Percentiles rank a stretch among this genome's conserved stretches.
Evolutionary conservation across 176 grass and related monocot species (phyloP).

Genomic region (Saccharum officinarum): DNA sequence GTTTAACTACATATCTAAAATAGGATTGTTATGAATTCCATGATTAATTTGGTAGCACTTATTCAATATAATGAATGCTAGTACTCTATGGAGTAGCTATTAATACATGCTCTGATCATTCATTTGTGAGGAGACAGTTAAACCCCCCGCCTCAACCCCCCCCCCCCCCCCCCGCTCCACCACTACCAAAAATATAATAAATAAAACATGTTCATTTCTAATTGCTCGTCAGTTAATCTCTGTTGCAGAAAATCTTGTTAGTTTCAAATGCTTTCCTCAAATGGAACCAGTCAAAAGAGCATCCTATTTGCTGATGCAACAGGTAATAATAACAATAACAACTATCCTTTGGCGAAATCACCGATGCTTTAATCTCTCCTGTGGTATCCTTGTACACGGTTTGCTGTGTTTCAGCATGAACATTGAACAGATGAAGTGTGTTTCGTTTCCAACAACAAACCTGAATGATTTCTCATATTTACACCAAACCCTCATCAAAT

Average conservation of each 20-base stretch:
- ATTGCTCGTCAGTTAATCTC: background rate
- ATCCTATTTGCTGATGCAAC: background rate
- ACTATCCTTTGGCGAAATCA: background rate
- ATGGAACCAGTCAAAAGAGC: background rate
- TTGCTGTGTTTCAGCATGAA: background rate
- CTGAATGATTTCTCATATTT: constrained; percentile 46
- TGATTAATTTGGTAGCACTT: too few species aligned
- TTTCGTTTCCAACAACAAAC: background rate
- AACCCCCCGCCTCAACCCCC: too few species aligned
- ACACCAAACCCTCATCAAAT: constrained; percentile 26
- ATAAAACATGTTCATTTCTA: background rate
- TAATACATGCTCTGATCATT: too few species aligned
- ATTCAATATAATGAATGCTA: too few species aligned
- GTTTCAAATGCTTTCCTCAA: background rate
- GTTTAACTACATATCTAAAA: too few species aligned
- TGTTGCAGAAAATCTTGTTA: background rate
- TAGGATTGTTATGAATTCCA: too few species aligned
- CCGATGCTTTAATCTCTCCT: background rate
- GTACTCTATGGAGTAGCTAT: too few species aligned
- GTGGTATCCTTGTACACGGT: background rate
- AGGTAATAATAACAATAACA: background rate
- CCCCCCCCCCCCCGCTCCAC: too few species aligned
- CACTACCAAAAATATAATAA: too few species aligned
- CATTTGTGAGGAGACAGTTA: too few species aligned
- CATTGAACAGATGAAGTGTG: background rate